Percentiles rank a stretch among this genome's conserved stretches.
Conservation (phyloP, 768 basidiomycete species). For the Agrocybe praecox region DNA sequence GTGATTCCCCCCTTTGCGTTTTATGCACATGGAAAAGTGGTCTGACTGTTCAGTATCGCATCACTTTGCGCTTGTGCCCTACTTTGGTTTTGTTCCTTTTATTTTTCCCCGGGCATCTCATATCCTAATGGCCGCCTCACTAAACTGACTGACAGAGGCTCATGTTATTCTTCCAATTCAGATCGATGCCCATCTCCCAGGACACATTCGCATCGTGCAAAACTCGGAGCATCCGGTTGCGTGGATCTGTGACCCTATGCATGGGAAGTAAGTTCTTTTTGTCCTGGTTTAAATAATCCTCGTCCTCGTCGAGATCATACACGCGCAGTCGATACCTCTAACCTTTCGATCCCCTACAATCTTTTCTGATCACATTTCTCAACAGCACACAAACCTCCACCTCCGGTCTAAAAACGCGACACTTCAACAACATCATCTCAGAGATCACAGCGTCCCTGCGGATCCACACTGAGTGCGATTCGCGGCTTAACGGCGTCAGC, state of each 20-base stretch:
- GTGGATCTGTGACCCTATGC: slow-evolving; percentile 99
- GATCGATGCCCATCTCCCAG: slow-evolving; percentile 49
- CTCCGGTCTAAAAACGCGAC: slow-evolving; percentile 84
- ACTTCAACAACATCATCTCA: slow-evolving; percentile 86
- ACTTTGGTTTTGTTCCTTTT: too few species aligned
- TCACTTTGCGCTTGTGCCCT: neutral
- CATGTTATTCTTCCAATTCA: neutral
- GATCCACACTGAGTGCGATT: slow-evolving; percentile 76
- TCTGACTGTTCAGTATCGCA: neutral
- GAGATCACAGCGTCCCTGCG: slow-evolving; percentile 83
- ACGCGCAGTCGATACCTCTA: too few species aligned
- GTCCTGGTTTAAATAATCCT: too few species aligned
- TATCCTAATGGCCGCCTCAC: neutral
- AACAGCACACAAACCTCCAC: slow-evolving; percentile 80
- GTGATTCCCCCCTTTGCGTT: neutral
- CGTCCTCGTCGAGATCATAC: neutral
- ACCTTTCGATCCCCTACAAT: neutral
- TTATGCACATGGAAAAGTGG: neutral
- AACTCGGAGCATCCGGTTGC: slow-evolving; percentile 82
- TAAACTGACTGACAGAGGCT: neutral
- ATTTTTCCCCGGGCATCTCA: too few species aligned
- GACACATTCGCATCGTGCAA: slow-evolving; percentile 83
- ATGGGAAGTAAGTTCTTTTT: slow-evolving; percentile 81
- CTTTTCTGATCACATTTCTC: slow-evolving; percentile 1
- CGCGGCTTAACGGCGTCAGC: slow-evolving; percentile 81